Base-by-base conservation (phyloP, 1,284 basidiomycete species). In the Tilletia indica region DNA sequence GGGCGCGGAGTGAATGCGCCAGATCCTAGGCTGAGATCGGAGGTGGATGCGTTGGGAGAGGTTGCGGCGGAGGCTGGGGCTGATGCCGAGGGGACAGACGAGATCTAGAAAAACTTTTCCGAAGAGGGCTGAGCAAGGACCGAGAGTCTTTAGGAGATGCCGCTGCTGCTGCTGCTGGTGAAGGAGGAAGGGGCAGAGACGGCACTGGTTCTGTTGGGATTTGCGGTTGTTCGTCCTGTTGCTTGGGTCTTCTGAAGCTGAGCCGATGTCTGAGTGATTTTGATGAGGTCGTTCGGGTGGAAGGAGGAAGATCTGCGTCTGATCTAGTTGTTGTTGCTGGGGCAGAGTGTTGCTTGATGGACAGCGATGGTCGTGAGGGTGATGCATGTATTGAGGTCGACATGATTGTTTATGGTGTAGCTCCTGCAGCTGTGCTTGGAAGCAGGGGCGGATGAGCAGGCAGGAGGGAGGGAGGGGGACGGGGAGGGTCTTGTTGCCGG, bases 111-210 rank as follows among this genome's bases (percentile, higher is more conserved):
- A 42, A 39, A n/a, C 61, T 64, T 36, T 36, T 25, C 9, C 61
- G 61, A n/a, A 64, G 61, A 3, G 61, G 61, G n/a, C 61, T 36
- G 31, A 64, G 34, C 19, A 64, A 42, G 12, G 61, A 64, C n/a
- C 34, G 31, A 19, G 61, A 39, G 9, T 64, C 61, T 36, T 64
- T 64, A 6, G 21, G 51, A 54, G 51, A 45, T 14, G 42, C 9
- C 1, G 9, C 1, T 45, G 42, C 0, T 45, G 42, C 14, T 45
- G 42, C 42, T 45, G 42, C 42, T 45, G 42, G 21, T 58, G 56
- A 58, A 34, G n/a, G n/a, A 12, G 56, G 25, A 25, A 34, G 14
- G 56, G 56, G 51, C 21, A 58, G 12, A 5, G 56, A 25, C 34
- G 56, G 56, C 21, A 58, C 56, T n/a, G 56, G n/a, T 14, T 58